phyloP scores from a whole-genome alignment of 2,329 filamentous ascomycete species.

The Balansia obtecta region DNA sequence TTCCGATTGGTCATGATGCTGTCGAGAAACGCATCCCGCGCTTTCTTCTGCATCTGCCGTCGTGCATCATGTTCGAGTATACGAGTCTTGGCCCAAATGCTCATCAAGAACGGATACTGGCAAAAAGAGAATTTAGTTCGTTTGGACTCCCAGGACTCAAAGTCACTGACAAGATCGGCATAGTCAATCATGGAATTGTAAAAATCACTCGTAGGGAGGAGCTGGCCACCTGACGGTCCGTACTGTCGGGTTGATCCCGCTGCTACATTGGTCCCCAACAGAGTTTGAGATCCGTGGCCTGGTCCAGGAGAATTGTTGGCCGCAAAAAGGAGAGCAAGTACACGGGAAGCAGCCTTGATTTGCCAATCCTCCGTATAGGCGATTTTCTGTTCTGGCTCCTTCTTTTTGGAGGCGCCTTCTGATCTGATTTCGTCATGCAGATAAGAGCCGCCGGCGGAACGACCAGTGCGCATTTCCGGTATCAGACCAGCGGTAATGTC shows the following conservation, averaged over 20 bases:
- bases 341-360: conserved; percentile 64
- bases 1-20: conserved; percentile 66
- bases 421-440: conserved; percentile 65
- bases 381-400: conserved; percentile 42
- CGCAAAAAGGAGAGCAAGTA: conserved; percentile 69
- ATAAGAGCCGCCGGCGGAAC: conserved; percentile 45
- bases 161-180: conserved; percentile 73
- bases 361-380: conserved; percentile 82
- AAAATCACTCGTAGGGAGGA: conserved; percentile 72
- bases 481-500: conserved; percentile 57
- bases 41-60: conserved; percentile 80
- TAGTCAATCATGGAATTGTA: conserved; percentile 82
- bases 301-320: conserved; percentile 53
- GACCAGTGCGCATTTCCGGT: conserved; percentile 57
- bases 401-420: conserved; percentile 35
- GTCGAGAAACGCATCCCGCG: conserved; percentile 81
- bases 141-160: conserved; percentile 74
- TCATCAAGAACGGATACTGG: conserved; percentile 84
- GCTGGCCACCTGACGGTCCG: conserved; percentile 39
- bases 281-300: conserved; percentile 20
- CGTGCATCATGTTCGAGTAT: conserved; percentile 81
- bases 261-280: conserved; percentile 8
- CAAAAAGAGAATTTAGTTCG: conserved; percentile 73
- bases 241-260: conserved; percentile 11
- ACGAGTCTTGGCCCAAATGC: conserved; percentile 83